A percentile compares a stretch with the other conserved stretches of the same genome.
Conservation (phyloP, 2,329 filamentous ascomycete genomes). For the Metarhizium robertsii region DNA sequence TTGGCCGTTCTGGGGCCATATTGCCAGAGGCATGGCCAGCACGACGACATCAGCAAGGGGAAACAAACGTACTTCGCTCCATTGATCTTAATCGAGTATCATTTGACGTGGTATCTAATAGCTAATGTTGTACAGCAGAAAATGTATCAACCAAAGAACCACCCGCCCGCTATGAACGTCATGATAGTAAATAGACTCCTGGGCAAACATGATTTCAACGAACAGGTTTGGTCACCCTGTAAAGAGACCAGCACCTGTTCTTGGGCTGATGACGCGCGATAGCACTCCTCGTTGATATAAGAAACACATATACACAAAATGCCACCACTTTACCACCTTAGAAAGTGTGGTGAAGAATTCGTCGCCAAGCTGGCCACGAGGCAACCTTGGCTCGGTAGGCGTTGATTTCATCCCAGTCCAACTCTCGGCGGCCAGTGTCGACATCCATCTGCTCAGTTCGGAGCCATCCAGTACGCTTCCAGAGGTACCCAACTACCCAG, state of each 20-base stretch:
- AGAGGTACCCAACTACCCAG: conserved; percentile 50
- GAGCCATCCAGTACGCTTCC: conserved; percentile 57
- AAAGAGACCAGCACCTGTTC: background rate
- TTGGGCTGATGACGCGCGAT: background rate
- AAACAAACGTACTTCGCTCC: background rate
- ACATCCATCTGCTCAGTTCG: conserved; percentile 54
- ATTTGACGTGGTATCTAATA: conserved; percentile 14
- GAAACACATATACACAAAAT: background rate
- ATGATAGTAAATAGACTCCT: background rate
- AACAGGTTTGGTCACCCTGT: background rate
- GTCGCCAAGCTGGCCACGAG: conserved; percentile 42
- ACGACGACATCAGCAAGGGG: background rate
- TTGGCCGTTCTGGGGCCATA: background rate
- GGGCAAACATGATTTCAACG: background rate
- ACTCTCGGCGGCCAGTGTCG: conserved; percentile 54
- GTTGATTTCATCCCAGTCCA: conserved; percentile 57
- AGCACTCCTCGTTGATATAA: background rate
- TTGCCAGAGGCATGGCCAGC: background rate
- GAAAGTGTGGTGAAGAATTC: conserved; percentile 27
- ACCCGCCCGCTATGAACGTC: background rate
- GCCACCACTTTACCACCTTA: conserved; percentile 12
- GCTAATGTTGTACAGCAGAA: conserved; percentile 12
- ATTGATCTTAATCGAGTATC: background rate
- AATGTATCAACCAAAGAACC: background rate
- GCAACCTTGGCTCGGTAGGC: conserved; percentile 40